Evolutionary conservation across 176 grass and related monocot genomes (phyloP), one percentile per base, ranked within the genome.

Genomic region (Eleusine coracana): DNA sequence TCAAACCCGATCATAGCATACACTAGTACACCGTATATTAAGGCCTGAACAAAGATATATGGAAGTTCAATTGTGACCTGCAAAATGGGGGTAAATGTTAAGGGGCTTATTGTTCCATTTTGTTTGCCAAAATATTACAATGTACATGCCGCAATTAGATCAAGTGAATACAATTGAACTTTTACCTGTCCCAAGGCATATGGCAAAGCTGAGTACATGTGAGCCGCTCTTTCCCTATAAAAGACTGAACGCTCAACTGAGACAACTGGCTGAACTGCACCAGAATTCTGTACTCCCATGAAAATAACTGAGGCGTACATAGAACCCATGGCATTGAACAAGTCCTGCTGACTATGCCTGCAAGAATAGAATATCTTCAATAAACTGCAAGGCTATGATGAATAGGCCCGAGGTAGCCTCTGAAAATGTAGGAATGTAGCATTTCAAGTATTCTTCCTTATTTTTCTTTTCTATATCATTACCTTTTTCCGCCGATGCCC

Each of bases 241-340:
- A 93, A 97, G 51, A 97, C 94, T 1, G 87, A 87, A 28, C 94
- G 86, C 84, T 97, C 94, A 44, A 97, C 77, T 31, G 89, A 85
- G 40, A 93, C 91, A 42, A 97, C 89, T 46, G 94, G 91, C 80
- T 89, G 91, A 81, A 97, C 84, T 9, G 91, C 86, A 10, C 89
- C 27, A 16, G 86, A 87, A 68, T 97, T 93, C 38, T 89, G 86
- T 25, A 97, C 78, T 15, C 94, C 94, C 71, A 97, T 89, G 49
- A 97, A 97, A 46, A 97, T 49, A 40, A 92, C 91, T 17, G 94
- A 83, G 51, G 91, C 84, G 38, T 97, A 97, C 94, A 97, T 93
- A 20, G 94, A 97, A 66, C 91, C 91, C 89, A 97, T 97, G 14
- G 94, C 94, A 83, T 97, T 97, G 42, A 93, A 88, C 62, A 97